phyloP scores from a whole-genome alignment of 805 yeast genomes.

The Starmerella sp. region DNA sequence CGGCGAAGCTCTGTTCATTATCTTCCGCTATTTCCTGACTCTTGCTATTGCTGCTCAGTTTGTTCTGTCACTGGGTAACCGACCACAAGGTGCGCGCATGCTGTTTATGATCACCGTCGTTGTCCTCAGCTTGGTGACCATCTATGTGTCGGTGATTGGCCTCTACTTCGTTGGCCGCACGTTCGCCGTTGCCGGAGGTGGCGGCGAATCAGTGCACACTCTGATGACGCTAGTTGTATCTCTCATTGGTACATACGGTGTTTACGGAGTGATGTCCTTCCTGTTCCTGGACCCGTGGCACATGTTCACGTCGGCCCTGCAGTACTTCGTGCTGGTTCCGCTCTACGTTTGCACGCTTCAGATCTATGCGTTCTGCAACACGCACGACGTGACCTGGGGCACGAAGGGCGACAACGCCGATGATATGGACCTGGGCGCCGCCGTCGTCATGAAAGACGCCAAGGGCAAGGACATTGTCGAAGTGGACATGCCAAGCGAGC shows the following conservation, averaged over 20 bases:
- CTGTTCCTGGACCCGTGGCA: constrained; percentile 96
- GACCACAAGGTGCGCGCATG: constrained; percentile 90
- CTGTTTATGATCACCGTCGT: constrained; percentile 64
- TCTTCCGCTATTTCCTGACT: constrained; percentile 75
- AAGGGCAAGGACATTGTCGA: constrained; percentile 71
- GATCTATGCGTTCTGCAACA: constrained; percentile 93
- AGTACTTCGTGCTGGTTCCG: constrained; percentile 82
- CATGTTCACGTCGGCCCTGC: constrained; percentile 71
- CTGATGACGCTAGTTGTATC: constrained; percentile 64
- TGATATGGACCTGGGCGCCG: constrained; percentile 61
- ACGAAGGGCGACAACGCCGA: constrained; percentile 86
- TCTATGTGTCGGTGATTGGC: constrained; percentile 73
- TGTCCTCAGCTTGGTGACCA: constrained; percentile 63
- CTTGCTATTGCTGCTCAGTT: constrained; percentile 79
- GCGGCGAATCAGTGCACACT: constrained; percentile 34
- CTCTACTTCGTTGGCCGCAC: constrained; percentile 62
- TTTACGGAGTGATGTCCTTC: constrained; percentile 70
- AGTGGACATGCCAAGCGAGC: constrained; percentile 59
- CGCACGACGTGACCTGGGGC: constrained; percentile 99
- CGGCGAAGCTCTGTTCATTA: constrained; percentile 75
- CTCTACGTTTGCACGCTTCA: constrained; percentile 86
- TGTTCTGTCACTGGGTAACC: constrained; percentile 87
- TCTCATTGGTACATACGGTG: constrained; percentile 79
- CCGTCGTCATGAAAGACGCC: constrained; percentile 68
- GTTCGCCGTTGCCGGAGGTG: constrained; percentile 29